These are phyloP conservation scores for Lentinula sp. DNA, from an alignment of 768 basidiomycete species.

Conservation along the genomic window DNA sequence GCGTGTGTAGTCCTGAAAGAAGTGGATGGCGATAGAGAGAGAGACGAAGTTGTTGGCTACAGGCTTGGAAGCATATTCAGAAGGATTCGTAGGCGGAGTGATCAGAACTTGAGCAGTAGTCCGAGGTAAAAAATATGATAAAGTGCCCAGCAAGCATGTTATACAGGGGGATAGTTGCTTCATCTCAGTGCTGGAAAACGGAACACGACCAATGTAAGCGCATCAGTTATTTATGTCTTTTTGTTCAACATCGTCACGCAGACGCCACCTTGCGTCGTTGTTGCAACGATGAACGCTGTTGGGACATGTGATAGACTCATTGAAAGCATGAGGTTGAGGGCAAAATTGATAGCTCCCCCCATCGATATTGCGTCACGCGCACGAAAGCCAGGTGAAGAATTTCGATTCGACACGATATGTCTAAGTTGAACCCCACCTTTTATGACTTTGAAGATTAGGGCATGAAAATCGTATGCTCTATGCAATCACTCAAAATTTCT, in stretches of 20 bases:
- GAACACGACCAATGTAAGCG: background rate
- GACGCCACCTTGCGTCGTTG: background rate
- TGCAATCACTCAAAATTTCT: no score
- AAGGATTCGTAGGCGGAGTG: background rate
- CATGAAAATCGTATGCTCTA: no score
- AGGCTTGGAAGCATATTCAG: background rate
- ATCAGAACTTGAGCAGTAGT: background rate
- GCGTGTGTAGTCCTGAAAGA: slow-evolving; percentile 2
- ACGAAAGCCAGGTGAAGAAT: background rate
- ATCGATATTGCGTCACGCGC: background rate
- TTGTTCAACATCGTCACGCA: background rate
- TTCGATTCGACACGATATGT: no score
- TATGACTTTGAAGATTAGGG: no score
- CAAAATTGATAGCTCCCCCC: background rate
- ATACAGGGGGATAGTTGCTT: background rate
- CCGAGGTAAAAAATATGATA: background rate
- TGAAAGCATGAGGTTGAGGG: background rate
- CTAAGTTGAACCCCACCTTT: no score
- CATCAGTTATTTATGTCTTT: background rate
- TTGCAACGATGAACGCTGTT: background rate
- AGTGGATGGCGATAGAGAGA: slow-evolving; percentile 1
- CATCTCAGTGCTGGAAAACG: background rate
- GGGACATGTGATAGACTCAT: background rate
- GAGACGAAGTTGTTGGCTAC: slow-evolving; percentile 2
- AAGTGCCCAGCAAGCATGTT: no score